A percentile compares a stretch with the other conserved stretches of the same genome.
These are phyloP conservation scores for Fusarium virguliforme DNA, from an alignment of 2,329 filamentous ascomycete genomes.

Conservation along the genomic window DNA sequence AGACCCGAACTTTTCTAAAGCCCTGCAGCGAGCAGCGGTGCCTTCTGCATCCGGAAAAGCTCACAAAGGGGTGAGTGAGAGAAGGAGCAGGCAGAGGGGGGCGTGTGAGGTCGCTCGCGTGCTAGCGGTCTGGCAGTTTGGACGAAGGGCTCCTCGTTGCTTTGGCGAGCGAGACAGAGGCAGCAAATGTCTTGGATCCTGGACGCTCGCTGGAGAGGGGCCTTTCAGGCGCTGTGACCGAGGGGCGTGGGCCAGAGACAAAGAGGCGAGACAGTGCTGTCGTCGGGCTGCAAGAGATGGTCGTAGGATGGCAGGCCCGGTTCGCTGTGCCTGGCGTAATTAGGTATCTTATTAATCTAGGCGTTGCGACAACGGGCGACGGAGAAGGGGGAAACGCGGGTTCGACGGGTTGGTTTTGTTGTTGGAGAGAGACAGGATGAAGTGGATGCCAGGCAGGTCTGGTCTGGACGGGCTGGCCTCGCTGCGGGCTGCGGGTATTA, in stretches of 20 bases:
- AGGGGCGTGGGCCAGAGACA: slow-evolving; percentile 14
- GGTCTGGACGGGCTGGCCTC: slow-evolving; percentile 6
- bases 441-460: slow-evolving; percentile 2
- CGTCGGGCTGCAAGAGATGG: slow-evolving; percentile 1
- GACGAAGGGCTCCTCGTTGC: slow-evolving; percentile 31
- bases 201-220: slow-evolving; percentile 26
- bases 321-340: neutral
- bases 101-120: slow-evolving; percentile 35
- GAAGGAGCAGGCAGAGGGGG: slow-evolving; percentile 8
- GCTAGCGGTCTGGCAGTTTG: slow-evolving; percentile 40
- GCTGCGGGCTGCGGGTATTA: slow-evolving; percentile 28
- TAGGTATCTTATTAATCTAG: neutral
- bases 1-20: slow-evolving; percentile 42
- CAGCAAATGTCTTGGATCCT: slow-evolving; percentile 41
- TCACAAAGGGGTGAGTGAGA: slow-evolving; percentile 28
- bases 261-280: slow-evolving; percentile 22
- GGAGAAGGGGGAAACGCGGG: neutral
- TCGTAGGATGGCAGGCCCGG: neutral
- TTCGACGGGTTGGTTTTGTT: slow-evolving; percentile 1
- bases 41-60: slow-evolving; percentile 48
- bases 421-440: slow-evolving; percentile 4
- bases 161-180: slow-evolving; percentile 47
- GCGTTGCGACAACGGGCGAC: neutral
- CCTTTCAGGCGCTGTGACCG: slow-evolving; percentile 10
- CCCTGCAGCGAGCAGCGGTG: slow-evolving; percentile 31